A percentile compares a stretch with the other conserved stretches of the same genome.
Evolutionary conservation across 371 early-diverging fungal species (phyloP).

Genomic region (Rhizopus microsporus): DNA sequence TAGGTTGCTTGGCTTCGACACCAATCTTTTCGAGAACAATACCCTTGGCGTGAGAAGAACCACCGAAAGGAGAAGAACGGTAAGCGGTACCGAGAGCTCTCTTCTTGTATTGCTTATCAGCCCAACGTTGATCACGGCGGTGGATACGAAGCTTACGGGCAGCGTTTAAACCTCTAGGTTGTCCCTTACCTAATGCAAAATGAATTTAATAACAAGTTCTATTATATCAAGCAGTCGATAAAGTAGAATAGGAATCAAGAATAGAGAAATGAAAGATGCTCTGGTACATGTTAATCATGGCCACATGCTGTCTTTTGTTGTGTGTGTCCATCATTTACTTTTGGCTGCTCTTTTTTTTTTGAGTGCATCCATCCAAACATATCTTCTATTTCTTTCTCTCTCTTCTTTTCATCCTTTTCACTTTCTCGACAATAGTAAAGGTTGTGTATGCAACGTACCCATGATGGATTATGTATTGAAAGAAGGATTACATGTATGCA

Average conservation of each 20-base stretch:
- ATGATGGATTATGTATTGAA: conserved; percentile 23
- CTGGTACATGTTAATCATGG: too few relatives aligned
- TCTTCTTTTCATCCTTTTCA: too few relatives aligned
- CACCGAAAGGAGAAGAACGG: conserved; percentile 98
- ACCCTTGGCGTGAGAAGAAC: conserved; percentile 99
- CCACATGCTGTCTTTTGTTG: too few relatives aligned
- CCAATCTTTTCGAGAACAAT: conserved; percentile 99
- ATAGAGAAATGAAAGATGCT: too few relatives aligned
- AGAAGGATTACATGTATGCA: conserved; percentile 11
- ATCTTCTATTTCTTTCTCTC: too few relatives aligned
- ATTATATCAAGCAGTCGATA: too few relatives aligned
- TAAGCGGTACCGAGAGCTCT: conserved; percentile 97
- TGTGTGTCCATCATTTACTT: neutral
- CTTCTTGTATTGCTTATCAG: conserved; percentile 99
- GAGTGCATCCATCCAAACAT: conserved; percentile 14
- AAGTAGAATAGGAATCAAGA: too few relatives aligned
- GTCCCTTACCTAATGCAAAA: conserved; percentile 78
- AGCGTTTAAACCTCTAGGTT: conserved; percentile 98
- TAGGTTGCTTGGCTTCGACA: conserved; percentile 99
- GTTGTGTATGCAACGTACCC: conserved; percentile 13
- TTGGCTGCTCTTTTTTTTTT: neutral
- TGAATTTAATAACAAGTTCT: neutral
- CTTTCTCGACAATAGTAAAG: neutral
- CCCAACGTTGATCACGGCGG: conserved; percentile 98
- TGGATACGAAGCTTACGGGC: conserved; percentile 98